phyloP scores from a whole-genome alignment of 2,329 filamentous ascomycete genomes.

The Alternaria sp. region DNA sequence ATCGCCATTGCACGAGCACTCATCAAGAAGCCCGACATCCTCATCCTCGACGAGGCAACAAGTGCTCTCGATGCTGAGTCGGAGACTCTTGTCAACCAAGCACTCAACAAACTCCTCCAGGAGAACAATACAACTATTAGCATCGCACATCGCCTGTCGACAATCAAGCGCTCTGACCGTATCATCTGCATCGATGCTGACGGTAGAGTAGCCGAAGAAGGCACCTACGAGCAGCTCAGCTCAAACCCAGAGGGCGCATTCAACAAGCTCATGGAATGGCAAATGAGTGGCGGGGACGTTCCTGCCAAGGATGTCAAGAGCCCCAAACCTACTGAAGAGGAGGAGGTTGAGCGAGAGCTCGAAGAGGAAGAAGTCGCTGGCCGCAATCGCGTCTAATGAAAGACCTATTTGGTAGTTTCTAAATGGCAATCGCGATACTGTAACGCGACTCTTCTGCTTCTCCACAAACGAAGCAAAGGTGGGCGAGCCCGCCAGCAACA shows the following conservation, averaged over 20 bases:
- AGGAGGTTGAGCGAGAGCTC: conserved; percentile 59
- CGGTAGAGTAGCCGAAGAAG: conserved; percentile 89
- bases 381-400: conserved; percentile 26
- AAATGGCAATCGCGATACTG: neutral
- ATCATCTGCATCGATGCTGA: conserved; percentile 91
- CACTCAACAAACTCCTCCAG: conserved; percentile 79
- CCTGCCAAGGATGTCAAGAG: conserved; percentile 33
- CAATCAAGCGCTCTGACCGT: conserved; percentile 93
- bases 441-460: conserved; percentile 1
- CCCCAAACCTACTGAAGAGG: conserved; percentile 57
- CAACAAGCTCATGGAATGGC: conserved; percentile 97
- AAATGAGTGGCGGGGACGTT: conserved; percentile 84
- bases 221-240: conserved; percentile 81
- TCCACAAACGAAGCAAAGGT: neutral
- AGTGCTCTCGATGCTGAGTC: conserved; percentile 96
- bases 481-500: neutral
- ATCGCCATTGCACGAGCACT: conserved; percentile 96
- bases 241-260: conserved; percentile 82
- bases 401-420: neutral
- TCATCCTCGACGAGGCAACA: conserved; percentile 95
- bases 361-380: conserved; percentile 49
- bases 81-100: conserved; percentile 94
- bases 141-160: conserved; percentile 94
- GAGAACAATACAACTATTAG: conserved; percentile 96
- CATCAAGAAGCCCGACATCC: conserved; percentile 94